Percentiles rank a stretch among this genome's conserved stretches.
Conservation (phyloP, 345 rosid species). For the Isatis tinctoria region DNA sequence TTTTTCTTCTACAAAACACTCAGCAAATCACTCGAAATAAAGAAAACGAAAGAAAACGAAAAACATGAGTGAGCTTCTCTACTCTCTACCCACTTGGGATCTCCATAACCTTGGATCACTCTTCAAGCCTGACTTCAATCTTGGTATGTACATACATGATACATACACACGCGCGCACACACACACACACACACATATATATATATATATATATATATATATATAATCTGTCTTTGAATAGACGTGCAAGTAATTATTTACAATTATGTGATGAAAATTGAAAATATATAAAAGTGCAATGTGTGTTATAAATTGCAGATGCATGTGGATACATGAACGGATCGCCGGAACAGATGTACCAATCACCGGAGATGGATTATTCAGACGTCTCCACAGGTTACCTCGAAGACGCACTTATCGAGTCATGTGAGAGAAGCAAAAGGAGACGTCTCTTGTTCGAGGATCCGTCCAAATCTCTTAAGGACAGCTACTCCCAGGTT, state of each 20-base stretch:
- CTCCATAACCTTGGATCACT: slow-evolving; percentile 67
- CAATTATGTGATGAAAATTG: neutral
- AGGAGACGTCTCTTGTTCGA: slow-evolving; percentile 53
- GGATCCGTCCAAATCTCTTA: slow-evolving; percentile 13
- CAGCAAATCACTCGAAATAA: neutral
- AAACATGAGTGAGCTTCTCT: slow-evolving; percentile 47
- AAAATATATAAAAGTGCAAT: neutral
- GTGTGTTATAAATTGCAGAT: slow-evolving; percentile 13
- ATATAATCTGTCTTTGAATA: too few relatives aligned
- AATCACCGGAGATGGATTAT: slow-evolving; percentile 34
- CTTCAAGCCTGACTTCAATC: slow-evolving; percentile 74
- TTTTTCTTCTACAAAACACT: slow-evolving; percentile 15
- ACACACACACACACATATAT: too few relatives aligned
- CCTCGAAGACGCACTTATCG: slow-evolving; percentile 76
- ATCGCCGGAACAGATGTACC: slow-evolving; percentile 28
- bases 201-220: too few relatives aligned
- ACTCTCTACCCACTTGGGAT: slow-evolving; percentile 70
- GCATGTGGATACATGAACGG: slow-evolving; percentile 44
- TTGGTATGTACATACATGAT: slow-evolving; percentile 37
- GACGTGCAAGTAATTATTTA: neutral
- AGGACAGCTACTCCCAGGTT: slow-evolving; percentile 21
- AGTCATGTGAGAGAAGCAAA: slow-evolving; percentile 62
- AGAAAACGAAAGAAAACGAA: neutral
- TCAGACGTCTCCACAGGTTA: slow-evolving; percentile 82
- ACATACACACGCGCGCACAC: too few relatives aligned